These are phyloP conservation scores for Dimocarpus longan DNA, from an alignment of 345 rosid species.

Conservation along the genomic window DNA sequence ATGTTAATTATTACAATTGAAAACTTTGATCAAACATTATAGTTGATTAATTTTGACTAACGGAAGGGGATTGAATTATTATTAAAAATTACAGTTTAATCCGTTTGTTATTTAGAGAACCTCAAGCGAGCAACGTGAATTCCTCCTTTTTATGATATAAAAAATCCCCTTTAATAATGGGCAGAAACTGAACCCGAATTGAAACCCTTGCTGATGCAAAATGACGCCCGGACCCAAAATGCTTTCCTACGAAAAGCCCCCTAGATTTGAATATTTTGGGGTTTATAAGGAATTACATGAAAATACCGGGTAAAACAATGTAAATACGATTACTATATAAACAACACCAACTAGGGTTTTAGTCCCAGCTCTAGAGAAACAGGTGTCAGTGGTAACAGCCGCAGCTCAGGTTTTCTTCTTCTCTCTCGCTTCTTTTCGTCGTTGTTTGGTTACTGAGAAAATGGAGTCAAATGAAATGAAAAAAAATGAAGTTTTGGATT, in stretches of 20 bases:
- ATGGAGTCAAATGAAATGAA: background rate
- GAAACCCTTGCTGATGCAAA: background rate
- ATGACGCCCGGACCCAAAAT: background rate
- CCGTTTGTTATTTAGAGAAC: no score
- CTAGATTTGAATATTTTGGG: background rate
- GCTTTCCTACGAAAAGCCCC: background rate
- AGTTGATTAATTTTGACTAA: no score
- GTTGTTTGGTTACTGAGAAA: constrained; percentile 15
- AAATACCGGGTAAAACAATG: background rate
- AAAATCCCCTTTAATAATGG: background rate
- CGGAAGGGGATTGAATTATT: no score
- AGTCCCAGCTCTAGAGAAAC: background rate
- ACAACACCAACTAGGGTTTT: constrained; percentile 22
- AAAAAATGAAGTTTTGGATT: background rate
- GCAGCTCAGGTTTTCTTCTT: constrained; percentile 17
- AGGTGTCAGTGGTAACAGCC: constrained; percentile 13
- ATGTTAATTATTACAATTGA: no score
- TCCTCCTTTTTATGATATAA: no score
- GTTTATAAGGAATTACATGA: background rate
- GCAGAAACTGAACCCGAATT: background rate
- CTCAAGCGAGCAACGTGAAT: no score
- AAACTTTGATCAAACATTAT: no score
- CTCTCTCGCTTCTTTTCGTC: background rate
- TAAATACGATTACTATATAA: constrained; percentile 18
- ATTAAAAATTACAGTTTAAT: no score